Base-by-base conservation (phyloP, 306 rosid species). In the Gastrolobium bilobum region DNA sequence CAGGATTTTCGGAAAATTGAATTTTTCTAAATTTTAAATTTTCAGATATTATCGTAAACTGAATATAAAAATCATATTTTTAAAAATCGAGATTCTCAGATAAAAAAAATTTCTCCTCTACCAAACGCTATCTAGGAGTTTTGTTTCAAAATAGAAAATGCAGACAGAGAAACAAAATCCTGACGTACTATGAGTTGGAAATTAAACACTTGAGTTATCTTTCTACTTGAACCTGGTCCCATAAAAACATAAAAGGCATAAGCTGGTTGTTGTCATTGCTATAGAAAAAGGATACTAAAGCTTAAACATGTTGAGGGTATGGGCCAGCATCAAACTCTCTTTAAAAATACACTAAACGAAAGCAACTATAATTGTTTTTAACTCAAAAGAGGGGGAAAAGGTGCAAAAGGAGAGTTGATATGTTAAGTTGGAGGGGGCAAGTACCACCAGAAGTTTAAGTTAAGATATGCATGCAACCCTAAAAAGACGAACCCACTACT, bases 391-490 rank as follows among this genome's bases (percentile, higher is more conserved):
- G 10, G 56, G 2, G 54, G 53, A 15, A 60, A 62, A 59, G 56
- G 54, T 63, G 47, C 67, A 80, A 58, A 82, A 44, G 51, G 64
- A 52, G 68, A 66, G 53, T 72, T 78, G 37, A 58, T 68, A 8
- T 58, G 91, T 72, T 81, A 79, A 83, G 77, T 80, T 87, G 86
- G 79, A 85, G 88, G 88, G 86, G 90, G 88, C 88, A 87, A 75
- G 88, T 83, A 75, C 75, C 80, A 60, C 80, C 86, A 76, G 61
- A 82, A 58, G 75, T 77, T 86, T 68, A 80, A 78, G 83, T 86
- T 73, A 20, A 1, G 26, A 20, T 20, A 20, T 20, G 26, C 26
- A 75, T 78, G 84, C 76, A 84, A 75, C 58, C 86, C 85, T 87
- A 14, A 87, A 88, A 88, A 88, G 92, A 66, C 67, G 89, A 67